Percentiles rank a stretch among this genome's conserved stretches.
phyloP scores from a whole-genome alignment of 345 rosid species.

The Salix arbutifolia region DNA sequence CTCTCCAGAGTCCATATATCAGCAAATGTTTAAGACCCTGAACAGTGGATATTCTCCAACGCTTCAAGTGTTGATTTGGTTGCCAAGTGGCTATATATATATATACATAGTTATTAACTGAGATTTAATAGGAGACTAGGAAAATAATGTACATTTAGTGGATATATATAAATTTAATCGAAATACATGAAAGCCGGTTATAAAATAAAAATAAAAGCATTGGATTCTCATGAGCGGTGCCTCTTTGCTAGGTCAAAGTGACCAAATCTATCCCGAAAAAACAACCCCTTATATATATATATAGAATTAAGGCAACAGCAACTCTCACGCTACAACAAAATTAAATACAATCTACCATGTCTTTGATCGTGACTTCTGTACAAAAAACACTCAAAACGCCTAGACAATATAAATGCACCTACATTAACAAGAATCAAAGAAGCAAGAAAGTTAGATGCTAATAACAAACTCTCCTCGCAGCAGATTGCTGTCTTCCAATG shows the following conservation, averaged over 20 bases:
- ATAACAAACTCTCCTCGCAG: neutral
- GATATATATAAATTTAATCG: no score
- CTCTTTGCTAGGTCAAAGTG: neutral
- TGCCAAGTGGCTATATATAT: no score
- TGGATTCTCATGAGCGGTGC: constrained; percentile 2
- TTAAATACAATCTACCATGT: neutral
- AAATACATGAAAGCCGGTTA: no score
- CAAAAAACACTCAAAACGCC: neutral
- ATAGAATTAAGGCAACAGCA: constrained; percentile 1
- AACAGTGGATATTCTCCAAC: no score
- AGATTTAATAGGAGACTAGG: no score
- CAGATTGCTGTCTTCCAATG: neutral
- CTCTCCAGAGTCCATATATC: neutral
- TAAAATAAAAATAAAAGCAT: neutral
- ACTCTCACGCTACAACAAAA: neutral
- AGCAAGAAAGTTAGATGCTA: neutral
- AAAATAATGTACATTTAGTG: no score
- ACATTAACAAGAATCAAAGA: neutral
- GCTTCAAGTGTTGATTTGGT: no score
- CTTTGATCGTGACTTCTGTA: no score
- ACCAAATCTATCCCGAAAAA: neutral
- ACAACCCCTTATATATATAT: no score
- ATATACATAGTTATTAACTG: no score
- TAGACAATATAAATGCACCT: neutral
- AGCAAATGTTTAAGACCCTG: no score